Percentiles rank a stretch among this genome's conserved stretches.
Conservation (phyloP, 2,329 filamentous ascomycete species). For the Hypoxylon sp. region DNA sequence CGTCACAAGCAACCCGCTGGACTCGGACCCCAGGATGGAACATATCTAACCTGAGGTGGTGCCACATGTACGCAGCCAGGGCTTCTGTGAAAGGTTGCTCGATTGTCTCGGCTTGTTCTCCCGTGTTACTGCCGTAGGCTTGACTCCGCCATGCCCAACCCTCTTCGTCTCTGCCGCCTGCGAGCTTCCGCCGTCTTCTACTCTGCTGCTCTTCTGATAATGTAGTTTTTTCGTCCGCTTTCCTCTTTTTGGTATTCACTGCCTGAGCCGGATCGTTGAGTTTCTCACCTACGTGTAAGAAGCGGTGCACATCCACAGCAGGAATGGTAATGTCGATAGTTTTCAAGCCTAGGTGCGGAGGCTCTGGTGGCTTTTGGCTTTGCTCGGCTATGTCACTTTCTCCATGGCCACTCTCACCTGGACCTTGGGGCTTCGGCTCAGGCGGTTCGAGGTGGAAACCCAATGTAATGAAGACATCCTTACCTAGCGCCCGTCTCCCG, state of each 20-base stretch:
- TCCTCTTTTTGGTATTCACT: constrained; percentile 54
- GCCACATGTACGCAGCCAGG: constrained; percentile 64
- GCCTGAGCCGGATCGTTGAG: constrained; percentile 21
- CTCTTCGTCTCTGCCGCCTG: constrained; percentile 64
- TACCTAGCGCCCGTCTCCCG: constrained; percentile 54
- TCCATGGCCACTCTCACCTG: neutral
- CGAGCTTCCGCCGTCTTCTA: constrained; percentile 61
- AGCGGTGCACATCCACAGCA: constrained; percentile 62
- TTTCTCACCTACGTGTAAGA: constrained; percentile 60
- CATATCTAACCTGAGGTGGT: constrained; percentile 69
- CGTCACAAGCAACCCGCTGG: constrained; percentile 68
- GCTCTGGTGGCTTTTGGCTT: constrained; percentile 8
- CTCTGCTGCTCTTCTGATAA: constrained; percentile 38
- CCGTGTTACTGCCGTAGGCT: neutral
- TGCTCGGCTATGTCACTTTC: constrained; percentile 26
- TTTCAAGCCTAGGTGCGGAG: constrained; percentile 55
- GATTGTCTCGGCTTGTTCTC: constrained; percentile 14
- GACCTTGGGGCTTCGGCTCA: constrained; percentile 1
- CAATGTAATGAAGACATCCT: constrained; percentile 67
- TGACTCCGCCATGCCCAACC: constrained; percentile 65
- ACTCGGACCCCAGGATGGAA: constrained; percentile 69
- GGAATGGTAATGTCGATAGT: constrained; percentile 68
- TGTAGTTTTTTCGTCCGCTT: constrained; percentile 23
- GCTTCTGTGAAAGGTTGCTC: constrained; percentile 66
- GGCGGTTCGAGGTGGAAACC: constrained; percentile 63